Evolutionary conservation across 208 protist genomes (phyloP).

Genomic region (Leishmania tarentolae): DNA sequence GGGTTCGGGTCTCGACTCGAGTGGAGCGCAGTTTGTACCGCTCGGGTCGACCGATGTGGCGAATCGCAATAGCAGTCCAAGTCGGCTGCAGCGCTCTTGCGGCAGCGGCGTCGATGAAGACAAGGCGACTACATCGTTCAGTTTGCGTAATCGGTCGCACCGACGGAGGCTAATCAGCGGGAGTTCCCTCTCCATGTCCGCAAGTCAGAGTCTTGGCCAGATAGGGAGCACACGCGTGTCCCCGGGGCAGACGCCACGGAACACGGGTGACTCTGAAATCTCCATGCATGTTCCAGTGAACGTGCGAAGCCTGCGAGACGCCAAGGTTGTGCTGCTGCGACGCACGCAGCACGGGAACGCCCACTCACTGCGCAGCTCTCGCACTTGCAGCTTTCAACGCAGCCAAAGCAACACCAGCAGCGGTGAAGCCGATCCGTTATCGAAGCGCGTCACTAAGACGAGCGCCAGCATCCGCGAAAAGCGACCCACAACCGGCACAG

Average conservation of each 20-base stretch:
- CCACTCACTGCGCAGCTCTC: constrained; percentile 20
- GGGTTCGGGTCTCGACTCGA: constrained; percentile 4
- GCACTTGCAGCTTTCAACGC: constrained; percentile 20
- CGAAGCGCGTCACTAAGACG: constrained; percentile 5
- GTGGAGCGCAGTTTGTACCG: constrained; percentile 26
- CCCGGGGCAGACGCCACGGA: constrained; percentile 6
- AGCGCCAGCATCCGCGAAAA: constrained; percentile 15
- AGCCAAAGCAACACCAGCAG: constrained; percentile 20
- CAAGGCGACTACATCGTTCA: background rate
- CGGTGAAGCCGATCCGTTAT: background rate
- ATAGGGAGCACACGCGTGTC: constrained; percentile 7
- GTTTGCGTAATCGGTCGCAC: background rate
- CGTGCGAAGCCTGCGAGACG: constrained; percentile 24
- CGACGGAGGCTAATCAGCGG: background rate
- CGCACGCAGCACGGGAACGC: constrained; percentile 14
- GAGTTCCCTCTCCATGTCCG: constrained; percentile 21
- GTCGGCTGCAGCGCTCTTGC: constrained; percentile 12
- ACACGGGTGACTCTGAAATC: background rate
- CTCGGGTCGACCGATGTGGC: constrained; percentile 10
- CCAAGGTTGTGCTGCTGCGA: constrained; percentile 30
- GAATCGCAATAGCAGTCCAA: constrained; percentile 17
- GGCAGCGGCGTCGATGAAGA: constrained; percentile 11
- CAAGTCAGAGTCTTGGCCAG: constrained; percentile 19
- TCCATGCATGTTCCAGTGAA: background rate
- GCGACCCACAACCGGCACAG: background rate